A percentile compares a stretch with the other conserved stretches of the same genome.
phyloP scores from a whole-genome alignment of 768 basidiomycete species.

The Mycena belliarum region DNA sequence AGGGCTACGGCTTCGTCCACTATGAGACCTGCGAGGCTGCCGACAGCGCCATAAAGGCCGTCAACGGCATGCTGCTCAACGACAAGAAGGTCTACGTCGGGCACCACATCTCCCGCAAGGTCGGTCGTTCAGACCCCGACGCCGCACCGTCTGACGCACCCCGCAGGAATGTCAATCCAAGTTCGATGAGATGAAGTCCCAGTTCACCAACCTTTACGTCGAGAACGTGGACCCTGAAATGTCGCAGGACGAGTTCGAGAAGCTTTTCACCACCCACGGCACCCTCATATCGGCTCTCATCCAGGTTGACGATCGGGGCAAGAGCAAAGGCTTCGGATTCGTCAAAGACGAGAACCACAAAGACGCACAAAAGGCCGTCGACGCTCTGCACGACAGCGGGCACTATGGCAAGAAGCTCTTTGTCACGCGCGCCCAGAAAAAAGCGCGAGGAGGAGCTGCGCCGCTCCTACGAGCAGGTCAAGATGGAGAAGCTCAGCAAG shows the following conservation, averaged over 20 bases:
- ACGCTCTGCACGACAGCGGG: slow-evolving; percentile 84
- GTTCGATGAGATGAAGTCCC: slow-evolving; percentile 94
- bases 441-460: slow-evolving; percentile 98
- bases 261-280: slow-evolving; percentile 78
- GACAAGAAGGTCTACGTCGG: slow-evolving; percentile 99
- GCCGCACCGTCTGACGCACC: background rate
- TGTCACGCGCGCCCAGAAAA: slow-evolving; percentile 97
- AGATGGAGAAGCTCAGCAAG: slow-evolving; percentile 97
- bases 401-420: slow-evolving; percentile 87
- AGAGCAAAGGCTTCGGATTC: slow-evolving; percentile 96
- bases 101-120: slow-evolving; percentile 96
- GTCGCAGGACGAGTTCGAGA: slow-evolving; percentile 82
- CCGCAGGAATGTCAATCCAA: slow-evolving; percentile 93
- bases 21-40: slow-evolving; percentile 98
- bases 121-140: slow-evolving; percentile 34
- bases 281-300: slow-evolving; percentile 87
- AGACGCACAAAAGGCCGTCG: slow-evolving; percentile 87
- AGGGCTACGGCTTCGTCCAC: slow-evolving; percentile 98
- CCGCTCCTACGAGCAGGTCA: slow-evolving; percentile 90
- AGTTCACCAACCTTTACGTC: slow-evolving; percentile 98
- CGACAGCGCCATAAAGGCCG: slow-evolving; percentile 94
- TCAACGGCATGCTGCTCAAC: slow-evolving; percentile 98
- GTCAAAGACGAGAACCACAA: slow-evolving; percentile 96
- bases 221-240: slow-evolving; percentile 92
- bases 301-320: slow-evolving; percentile 82